Conservation (phyloP, 2,329 filamentous ascomycete species). For the Trichoderma breve region DNA sequence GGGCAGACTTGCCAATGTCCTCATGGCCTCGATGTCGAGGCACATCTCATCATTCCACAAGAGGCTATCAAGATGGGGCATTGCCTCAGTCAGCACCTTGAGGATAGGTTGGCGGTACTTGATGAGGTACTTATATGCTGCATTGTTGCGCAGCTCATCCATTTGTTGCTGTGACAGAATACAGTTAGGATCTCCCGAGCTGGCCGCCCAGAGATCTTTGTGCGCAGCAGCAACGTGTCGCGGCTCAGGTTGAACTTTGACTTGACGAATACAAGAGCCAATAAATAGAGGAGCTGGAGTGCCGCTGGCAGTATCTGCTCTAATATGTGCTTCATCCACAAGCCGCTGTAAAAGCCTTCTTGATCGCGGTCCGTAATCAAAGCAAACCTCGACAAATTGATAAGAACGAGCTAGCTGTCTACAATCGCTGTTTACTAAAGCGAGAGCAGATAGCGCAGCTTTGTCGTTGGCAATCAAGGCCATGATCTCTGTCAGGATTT, state of each 20-base stretch:
- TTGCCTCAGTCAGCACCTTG: not conserved
- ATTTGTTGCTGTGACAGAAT: not conserved
- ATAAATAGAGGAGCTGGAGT: not conserved
- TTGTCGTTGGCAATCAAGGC: constrained; percentile 21
- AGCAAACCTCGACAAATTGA: constrained; percentile 21
- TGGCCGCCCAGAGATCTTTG: not conserved
- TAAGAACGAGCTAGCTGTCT: constrained; percentile 19
- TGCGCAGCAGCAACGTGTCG: not conserved
- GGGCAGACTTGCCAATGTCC: not conserved
- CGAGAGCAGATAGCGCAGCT: constrained; percentile 19
- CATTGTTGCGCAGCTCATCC: not conserved
- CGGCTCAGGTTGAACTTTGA: not conserved
- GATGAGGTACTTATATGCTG: not conserved
- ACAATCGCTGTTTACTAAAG: constrained; percentile 25
- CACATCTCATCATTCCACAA: constrained; percentile 4
- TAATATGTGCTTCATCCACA: not conserved
- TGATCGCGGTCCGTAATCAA: constrained; percentile 19
- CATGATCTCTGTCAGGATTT: constrained; percentile 19
- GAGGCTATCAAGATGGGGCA: constrained; percentile 22
- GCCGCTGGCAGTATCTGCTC: not conserved
- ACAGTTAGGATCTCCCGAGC: not conserved
- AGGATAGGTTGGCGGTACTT: not conserved
- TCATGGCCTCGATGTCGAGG: constrained; percentile 3
- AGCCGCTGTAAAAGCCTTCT: not conserved
- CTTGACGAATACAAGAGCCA: not conserved